Conservation (phyloP, 352 stramenopile genomes). For the Globisporangium heterothallicum region DNA sequence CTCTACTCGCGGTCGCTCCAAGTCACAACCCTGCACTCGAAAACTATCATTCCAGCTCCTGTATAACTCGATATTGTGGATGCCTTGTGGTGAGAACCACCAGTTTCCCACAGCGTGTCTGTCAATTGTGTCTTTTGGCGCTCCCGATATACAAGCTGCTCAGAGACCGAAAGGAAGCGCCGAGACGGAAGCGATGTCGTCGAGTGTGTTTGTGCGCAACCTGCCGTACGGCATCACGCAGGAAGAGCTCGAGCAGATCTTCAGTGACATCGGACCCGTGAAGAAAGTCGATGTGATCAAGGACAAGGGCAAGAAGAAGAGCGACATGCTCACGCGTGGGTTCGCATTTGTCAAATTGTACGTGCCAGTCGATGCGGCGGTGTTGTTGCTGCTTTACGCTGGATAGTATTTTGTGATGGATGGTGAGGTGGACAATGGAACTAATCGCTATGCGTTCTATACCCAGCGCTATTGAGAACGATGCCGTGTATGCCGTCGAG, state of each 20-base stretch:
- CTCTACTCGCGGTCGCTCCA: background rate
- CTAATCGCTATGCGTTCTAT: constrained; percentile 5
- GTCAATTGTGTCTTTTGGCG: constrained; percentile 9
- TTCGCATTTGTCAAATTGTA: constrained; percentile 87
- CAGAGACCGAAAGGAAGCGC: background rate
- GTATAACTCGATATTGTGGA: constrained; percentile 3
- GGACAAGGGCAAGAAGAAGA: constrained; percentile 82
- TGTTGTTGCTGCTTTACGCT: background rate
- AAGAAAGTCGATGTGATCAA: constrained; percentile 88
- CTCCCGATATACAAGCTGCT: background rate
- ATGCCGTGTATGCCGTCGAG: constrained; percentile 64
- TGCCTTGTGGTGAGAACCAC: constrained; percentile 9
- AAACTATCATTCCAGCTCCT: background rate
- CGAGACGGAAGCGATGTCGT: constrained; percentile 19
- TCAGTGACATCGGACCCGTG: constrained; percentile 74
- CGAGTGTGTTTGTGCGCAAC: constrained; percentile 83
- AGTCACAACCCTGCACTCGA: background rate
- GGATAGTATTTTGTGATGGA: background rate
- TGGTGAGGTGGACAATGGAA: background rate
- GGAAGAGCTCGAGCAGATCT: constrained; percentile 79
- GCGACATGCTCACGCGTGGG: constrained; percentile 71
- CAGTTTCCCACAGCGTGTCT: constrained; percentile 10
- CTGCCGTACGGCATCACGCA: constrained; percentile 82
- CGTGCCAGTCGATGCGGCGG: constrained; percentile 13
- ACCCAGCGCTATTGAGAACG: constrained; percentile 60